Evolutionary conservation across 371 early-diverging fungal species (phyloP).

Genomic region (Mucor mucedo): DNA sequence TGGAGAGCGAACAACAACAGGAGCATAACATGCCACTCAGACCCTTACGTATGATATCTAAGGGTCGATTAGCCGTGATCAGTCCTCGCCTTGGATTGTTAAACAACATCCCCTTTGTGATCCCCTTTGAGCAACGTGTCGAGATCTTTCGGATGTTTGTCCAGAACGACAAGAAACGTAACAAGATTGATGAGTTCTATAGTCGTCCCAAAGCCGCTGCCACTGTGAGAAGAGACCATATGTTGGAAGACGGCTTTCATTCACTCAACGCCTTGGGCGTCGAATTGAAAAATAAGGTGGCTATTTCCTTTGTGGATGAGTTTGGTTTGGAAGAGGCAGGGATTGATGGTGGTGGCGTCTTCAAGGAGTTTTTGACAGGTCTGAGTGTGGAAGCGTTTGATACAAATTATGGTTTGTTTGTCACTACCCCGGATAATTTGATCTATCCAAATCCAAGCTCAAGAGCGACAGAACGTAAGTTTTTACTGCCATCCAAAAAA

Average conservation of each 20-base stretch:
- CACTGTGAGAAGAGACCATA: conserved; percentile 72
- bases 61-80: conserved; percentile 48
- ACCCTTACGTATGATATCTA: conserved; percentile 35
- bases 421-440: conserved; percentile 73
- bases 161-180: conserved; percentile 63
- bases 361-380: conserved; percentile 82
- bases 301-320: conserved; percentile 85
- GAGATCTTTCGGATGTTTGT: conserved; percentile 84
- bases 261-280: conserved; percentile 65
- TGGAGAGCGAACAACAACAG: conserved; percentile 32
- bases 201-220: conserved; percentile 30
- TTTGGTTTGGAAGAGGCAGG: conserved; percentile 91
- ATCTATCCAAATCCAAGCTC: conserved; percentile 82
- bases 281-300: conserved; percentile 73
- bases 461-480: conserved; percentile 58
- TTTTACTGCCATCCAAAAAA: background rate
- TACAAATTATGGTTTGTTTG: conserved; percentile 78
- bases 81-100: conserved; percentile 78
- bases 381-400: conserved; percentile 86
- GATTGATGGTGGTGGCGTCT: conserved; percentile 91
- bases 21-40: conserved; percentile 12
- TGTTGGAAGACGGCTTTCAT: conserved; percentile 90
- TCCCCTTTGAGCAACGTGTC: conserved; percentile 89
- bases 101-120: conserved; percentile 86
- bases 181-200: conserved; percentile 28